phyloP scores from a whole-genome alignment of 345 rosid species.

The Aquilaria malaccensis region DNA sequence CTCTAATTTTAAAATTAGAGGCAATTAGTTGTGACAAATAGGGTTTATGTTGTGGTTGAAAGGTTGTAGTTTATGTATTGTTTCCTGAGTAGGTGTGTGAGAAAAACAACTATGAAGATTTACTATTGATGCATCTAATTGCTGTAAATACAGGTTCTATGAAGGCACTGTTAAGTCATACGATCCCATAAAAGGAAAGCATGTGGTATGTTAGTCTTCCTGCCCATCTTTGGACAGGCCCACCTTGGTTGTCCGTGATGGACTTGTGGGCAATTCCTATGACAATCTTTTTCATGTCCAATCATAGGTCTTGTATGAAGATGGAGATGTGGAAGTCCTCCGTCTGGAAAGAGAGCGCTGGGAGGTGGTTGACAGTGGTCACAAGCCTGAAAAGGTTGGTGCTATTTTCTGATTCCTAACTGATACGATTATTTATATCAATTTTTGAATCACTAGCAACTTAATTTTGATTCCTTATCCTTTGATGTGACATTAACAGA shows the following conservation, averaged over 20 bases:
- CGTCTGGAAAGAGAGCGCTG: slow-evolving; percentile 81
- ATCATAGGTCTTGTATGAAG: slow-evolving; percentile 73
- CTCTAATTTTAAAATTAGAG: neutral
- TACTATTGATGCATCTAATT: slow-evolving; percentile 13
- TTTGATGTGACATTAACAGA: slow-evolving; percentile 36
- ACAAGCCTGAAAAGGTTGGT: slow-evolving; percentile 57
- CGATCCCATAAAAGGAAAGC: slow-evolving; percentile 70
- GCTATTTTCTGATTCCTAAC: slow-evolving; percentile 12
- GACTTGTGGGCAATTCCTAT: neutral
- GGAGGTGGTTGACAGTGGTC: slow-evolving; percentile 64
- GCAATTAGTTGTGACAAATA: neutral
- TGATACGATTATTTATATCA: slow-evolving; percentile 6
- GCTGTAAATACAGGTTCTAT: slow-evolving; percentile 67
- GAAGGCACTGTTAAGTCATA: slow-evolving; percentile 87
- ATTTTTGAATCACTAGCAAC: slow-evolving; percentile 9
- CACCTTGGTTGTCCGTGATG: slow-evolving; percentile 3
- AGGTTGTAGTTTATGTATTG: neutral
- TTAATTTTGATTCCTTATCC: slow-evolving; percentile 15
- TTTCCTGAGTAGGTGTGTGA: neutral
- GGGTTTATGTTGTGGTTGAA: neutral
- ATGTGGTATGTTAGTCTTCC: slow-evolving; percentile 59
- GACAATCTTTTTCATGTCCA: slow-evolving; percentile 3
- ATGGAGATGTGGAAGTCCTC: slow-evolving; percentile 95
- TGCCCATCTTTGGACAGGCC: neutral
- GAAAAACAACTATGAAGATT: neutral